Base-by-base conservation (phyloP, 225 moss, liverwort and hornwort species). In the Polytrichum formosum region DNA sequence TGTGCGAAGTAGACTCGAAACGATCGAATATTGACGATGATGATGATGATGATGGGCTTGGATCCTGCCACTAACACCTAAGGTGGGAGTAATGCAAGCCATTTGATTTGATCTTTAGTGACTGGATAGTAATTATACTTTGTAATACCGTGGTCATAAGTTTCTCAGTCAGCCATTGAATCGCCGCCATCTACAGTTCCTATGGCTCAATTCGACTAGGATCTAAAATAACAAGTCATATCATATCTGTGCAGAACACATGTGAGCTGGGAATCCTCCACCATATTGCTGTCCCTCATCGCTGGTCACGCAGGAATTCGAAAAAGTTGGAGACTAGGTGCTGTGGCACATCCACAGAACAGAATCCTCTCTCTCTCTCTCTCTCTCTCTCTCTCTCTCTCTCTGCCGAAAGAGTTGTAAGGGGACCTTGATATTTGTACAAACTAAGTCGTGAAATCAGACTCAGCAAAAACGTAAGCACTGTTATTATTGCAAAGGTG, bases 111-210 rank as follows among this genome's bases (percentile, higher is more conserved):
- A 13, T 13, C 37, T 10, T 37, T 2, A 9, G 2, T 37, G 37
- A 37, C 10, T 10, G 13, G 37, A 37, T 3, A 37, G 37, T 13
- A 10, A 2, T 10, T 37, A 10, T 37, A 37, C 37, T 37, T 37
- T 37, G 37, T 13, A 37, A 37, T 37, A 10, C 37, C 37, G 37
- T 37, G 37, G 54, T 25, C 65, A 65, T 46, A 26, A 26, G 9
- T 26, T 64, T 64, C 26, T 26, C 27, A 23, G 23, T 16, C 23
- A 5, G 63, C 63, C 23, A 26, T 16, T 26, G 26, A 23, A 37
- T 84, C 68, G 77, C 72, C 75, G 60, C 78, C 75, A 73, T 46
- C 67, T 64, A 61, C 83, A 77, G 61, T 61, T 18, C 35, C 35
- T 18, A 20, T 54, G 37, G 53, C 56, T 25, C 53, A 67, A 80